Evolutionary conservation across 768 basidiomycete genomes (phyloP), one percentile per base, ranked within the genome.

Genomic region (Boletus rufocinnamomeus): DNA sequence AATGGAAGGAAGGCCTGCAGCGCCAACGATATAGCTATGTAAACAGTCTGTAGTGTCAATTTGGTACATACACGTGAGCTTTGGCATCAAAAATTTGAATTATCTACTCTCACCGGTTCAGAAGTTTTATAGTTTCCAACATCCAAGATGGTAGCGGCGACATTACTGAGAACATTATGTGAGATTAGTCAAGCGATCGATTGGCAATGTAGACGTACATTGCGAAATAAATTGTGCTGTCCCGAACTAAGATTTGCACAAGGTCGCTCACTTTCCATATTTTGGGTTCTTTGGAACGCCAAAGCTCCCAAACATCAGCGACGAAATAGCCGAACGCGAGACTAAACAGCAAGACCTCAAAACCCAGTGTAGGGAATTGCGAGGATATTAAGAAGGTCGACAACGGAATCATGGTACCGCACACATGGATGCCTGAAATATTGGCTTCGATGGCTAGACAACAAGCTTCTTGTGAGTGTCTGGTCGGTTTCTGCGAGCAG

Each of bases 141-240:
- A 2, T 56, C n/a, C 44, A 67, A 19, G 27, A 17, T 35, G 19
- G 58, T 47, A 11, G 58, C 60, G 14, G 13, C 19, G 6, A 41
- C 13, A 19, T 30, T 60, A 7, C 66, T 67, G 44, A 46, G n/a
- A 25, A 10, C 13, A 41, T 21, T 19, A 4, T 10, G 16, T 48
- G 8, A 54, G 37, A 23, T 35, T 41, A 10, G 2, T 35, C 37
- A 21, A 21, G 21, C 1, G 11, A 46, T 13, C 10, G 14, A 7
- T 44, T 5, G n/a, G 23, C 28, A 27, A 16, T 11, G 14, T 1
- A n/a, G 25, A 59, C 64, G 1, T 40, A 67, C 66, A 67, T 61
- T 1, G 60, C 58, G 1, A 64, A 67, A 54, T 67, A 67, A 25
- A 66, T 40, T 0, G 54, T 64, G 52, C 60, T 66, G 50, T 67